These are phyloP conservation scores for Rhodotorula kratochvilovae DNA, from an alignment of 768 basidiomycete species.

Conservation along the genomic window DNA sequence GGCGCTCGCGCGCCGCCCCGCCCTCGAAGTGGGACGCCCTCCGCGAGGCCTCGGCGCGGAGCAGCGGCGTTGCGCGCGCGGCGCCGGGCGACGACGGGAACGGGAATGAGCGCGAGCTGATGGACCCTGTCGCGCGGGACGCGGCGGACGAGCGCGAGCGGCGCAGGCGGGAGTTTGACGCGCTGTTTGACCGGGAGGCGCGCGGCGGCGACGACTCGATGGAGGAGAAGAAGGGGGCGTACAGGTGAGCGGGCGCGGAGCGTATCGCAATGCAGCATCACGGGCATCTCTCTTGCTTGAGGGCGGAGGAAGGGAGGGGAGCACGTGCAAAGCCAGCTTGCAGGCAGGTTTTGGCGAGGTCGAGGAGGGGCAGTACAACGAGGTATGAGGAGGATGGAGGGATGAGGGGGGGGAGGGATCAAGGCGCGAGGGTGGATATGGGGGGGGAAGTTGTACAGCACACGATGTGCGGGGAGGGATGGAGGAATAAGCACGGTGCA, in stretches of 20 bases:
- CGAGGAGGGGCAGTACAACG: too few species aligned
- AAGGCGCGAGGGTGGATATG: too few species aligned
- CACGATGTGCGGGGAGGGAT: too few species aligned
- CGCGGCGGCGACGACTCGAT: slow-evolving; percentile 24
- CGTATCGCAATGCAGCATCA: too few species aligned
- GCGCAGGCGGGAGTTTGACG: slow-evolving; percentile 27
- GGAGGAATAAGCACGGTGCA: too few species aligned
- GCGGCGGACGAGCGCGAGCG: slow-evolving; percentile 14
- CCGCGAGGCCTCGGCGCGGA: slow-evolving; percentile 6
- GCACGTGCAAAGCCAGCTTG: background rate
- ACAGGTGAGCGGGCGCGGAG: too few species aligned
- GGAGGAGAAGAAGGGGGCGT: slow-evolving; percentile 2
- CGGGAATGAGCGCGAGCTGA: slow-evolving; percentile 1
- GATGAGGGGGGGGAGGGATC: background rate
- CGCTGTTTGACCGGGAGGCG: slow-evolving; percentile 25
- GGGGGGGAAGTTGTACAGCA: too few species aligned
- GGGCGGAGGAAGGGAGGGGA: too few species aligned
- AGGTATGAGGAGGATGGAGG: too few species aligned
- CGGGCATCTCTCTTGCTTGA: too few species aligned
- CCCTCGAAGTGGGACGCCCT: slow-evolving; percentile 23
- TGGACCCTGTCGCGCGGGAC: background rate
- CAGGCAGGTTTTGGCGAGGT: background rate
- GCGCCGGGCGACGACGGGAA: background rate
- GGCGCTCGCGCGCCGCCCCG: slow-evolving; percentile 12
- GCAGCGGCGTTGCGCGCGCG: background rate